These are phyloP conservation scores for Trichoderma cornu-damae DNA, from an alignment of 2,329 filamentous ascomycete genomes.

Conservation along the genomic window DNA sequence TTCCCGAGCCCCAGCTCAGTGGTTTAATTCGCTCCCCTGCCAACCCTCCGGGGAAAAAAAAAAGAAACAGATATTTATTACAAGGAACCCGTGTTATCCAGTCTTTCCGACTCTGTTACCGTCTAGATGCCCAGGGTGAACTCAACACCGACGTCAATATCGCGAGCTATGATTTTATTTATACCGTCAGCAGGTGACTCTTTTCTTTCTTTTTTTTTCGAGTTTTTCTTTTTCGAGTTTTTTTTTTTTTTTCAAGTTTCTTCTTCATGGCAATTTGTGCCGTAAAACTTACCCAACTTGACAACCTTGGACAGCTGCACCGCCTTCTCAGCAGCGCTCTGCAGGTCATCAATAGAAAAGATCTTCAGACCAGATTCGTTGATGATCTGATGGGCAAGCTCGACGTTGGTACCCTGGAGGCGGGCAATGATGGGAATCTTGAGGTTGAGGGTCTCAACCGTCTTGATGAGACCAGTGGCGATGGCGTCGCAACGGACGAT, in stretches of 20 bases:
- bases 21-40: slow-evolving; percentile 19
- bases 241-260: background rate
- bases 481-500: slow-evolving; percentile 98
- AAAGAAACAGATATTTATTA: slow-evolving; percentile 29
- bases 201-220: background rate
- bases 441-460: slow-evolving; percentile 90
- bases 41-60: too few relatives aligned
- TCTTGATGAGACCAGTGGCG: slow-evolving; percentile 90
- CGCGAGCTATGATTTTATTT: slow-evolving; percentile 58
- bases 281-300: slow-evolving; percentile 75
- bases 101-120: slow-evolving; percentile 12
- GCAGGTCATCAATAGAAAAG: slow-evolving; percentile 97
- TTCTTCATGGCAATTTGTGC: slow-evolving; percentile 23
- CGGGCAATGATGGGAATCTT: slow-evolving; percentile 95
- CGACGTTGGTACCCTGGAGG: slow-evolving; percentile 98
- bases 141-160: slow-evolving; percentile 95
- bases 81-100: slow-evolving; percentile 22
- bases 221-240: too few relatives aligned
- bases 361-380: slow-evolving; percentile 99
- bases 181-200: slow-evolving; percentile 5
- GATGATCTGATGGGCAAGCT: slow-evolving; percentile 85
- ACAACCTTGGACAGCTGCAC: slow-evolving; percentile 99
- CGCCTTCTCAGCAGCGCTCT: slow-evolving; percentile 94
- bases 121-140: slow-evolving; percentile 88
- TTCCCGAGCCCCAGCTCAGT: slow-evolving; percentile 19